These are phyloP conservation scores for Ustilago hordei DNA, from an alignment of 1,284 basidiomycete species.

Conservation along the genomic window DNA sequence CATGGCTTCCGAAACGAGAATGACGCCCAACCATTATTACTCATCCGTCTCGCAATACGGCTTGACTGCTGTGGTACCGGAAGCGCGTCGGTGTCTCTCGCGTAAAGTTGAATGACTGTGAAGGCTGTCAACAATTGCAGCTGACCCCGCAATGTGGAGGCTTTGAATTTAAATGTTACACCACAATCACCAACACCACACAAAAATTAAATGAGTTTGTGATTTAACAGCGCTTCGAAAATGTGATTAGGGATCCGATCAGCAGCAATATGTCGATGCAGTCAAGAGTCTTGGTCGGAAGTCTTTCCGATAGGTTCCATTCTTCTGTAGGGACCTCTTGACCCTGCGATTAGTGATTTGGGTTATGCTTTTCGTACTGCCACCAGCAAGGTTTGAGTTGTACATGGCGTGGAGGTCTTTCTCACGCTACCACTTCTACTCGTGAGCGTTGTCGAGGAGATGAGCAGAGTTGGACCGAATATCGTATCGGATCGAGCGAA, in stretches of 20 bases:
- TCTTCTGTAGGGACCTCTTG: too few species aligned
- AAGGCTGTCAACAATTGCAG: constrained; percentile 1
- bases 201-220: neutral
- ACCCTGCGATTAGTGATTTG: too few species aligned
- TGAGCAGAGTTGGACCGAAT: too few species aligned
- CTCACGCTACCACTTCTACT: too few species aligned
- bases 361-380: too few species aligned
- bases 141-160: constrained; percentile 10
- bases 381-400: too few species aligned
- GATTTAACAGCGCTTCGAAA: too few species aligned
- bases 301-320: too few species aligned
- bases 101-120: constrained; percentile 11
- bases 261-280: neutral
- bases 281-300: too few species aligned
- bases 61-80: neutral
- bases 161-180: constrained; percentile 6
- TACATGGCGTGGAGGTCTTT: too few species aligned
- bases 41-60: constrained; percentile 18
- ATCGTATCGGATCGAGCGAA: too few species aligned
- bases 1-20: constrained; percentile 1
- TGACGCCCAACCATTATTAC: constrained; percentile 33
- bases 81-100: constrained; percentile 15
- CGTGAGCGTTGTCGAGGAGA: neutral
- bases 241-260: neutral
- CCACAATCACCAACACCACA: neutral